Conservation (phyloP, 2,329 filamentous ascomycete species). For the Clonostachys chloroleuca region DNA sequence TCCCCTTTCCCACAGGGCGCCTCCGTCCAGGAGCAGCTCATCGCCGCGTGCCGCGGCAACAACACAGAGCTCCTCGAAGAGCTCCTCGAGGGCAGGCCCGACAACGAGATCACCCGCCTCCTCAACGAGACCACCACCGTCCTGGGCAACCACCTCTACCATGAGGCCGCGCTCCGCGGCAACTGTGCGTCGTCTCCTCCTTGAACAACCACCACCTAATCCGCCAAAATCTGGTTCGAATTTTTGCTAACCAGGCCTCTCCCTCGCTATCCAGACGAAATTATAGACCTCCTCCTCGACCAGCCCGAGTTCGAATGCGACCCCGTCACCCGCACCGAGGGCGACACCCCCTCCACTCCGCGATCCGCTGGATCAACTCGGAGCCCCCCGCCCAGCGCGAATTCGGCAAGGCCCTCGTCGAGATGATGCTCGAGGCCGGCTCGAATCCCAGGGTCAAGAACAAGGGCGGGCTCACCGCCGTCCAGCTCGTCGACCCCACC, state of each 20-base stretch:
- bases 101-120: conserved; percentile 66
- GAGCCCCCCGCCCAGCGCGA: conserved; percentile 59
- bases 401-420: conserved; percentile 62
- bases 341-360: conserved; percentile 76
- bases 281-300: conserved; percentile 78
- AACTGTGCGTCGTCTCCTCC: conserved; percentile 61
- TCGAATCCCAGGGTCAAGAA: conserved; percentile 55
- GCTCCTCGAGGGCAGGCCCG: conserved; percentile 58
- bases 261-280: conserved; percentile 72
- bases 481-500: conserved; percentile 69
- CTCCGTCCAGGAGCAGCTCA: conserved; percentile 75
- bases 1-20: conserved; percentile 53
- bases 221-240: too few species aligned
- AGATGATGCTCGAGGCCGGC: conserved; percentile 81
- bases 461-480: conserved; percentile 67
- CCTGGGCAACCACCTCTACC: conserved; percentile 83
- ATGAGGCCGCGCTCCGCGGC: conserved; percentile 81
- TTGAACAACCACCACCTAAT: not conserved
- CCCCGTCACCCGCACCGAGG: conserved; percentile 64
- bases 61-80: conserved; percentile 82
- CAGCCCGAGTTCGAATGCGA: conserved; percentile 84
- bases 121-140: conserved; percentile 84
- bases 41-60: conserved; percentile 91
- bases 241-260: not conserved
- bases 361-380: conserved; percentile 71